phyloP scores from a whole-genome alignment of 345 rosid genomes.

The Lagerstroemia speciosa region DNA sequence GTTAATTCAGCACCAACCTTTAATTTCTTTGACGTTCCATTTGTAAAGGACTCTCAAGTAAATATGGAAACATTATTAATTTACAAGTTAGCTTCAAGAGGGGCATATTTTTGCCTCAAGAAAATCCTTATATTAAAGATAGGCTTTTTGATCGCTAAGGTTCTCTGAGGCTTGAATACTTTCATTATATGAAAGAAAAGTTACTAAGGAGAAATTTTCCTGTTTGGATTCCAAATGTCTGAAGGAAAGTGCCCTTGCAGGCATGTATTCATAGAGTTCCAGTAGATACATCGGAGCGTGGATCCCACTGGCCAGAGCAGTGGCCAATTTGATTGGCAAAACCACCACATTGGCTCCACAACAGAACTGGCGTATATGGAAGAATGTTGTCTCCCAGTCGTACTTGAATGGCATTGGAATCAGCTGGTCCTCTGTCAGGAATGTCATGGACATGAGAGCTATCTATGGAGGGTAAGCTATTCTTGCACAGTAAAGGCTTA shows the following conservation, averaged over 20 bases:
- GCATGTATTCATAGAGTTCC: conserved; percentile 79
- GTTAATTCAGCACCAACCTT: too few species aligned
- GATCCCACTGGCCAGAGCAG: conserved; percentile 59
- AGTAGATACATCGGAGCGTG: conserved; percentile 40
- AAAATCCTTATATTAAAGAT: neutral
- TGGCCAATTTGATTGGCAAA: conserved; percentile 63
- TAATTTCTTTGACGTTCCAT: too few species aligned
- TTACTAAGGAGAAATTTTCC: neutral
- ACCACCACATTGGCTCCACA: conserved; percentile 64
- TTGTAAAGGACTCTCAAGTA: too few species aligned
- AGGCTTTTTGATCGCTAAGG: neutral
- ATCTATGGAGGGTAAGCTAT: conserved; percentile 76
- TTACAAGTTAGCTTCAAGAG: neutral
- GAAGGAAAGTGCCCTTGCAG: conserved; percentile 69
- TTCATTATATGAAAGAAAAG: neutral
- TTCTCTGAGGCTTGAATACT: neutral
- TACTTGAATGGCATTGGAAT: conserved; percentile 57
- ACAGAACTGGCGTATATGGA: conserved; percentile 67
- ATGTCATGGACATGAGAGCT: conserved; percentile 93
- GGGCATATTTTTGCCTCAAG: neutral
- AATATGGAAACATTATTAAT: neutral
- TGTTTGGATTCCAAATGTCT: conserved; percentile 3
- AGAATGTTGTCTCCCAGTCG: conserved; percentile 43
- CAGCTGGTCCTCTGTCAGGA: conserved; percentile 61
- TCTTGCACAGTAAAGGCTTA: neutral